These are phyloP conservation scores for Babesia microti DNA, from an alignment of 169 alveolate species.

Conservation along the genomic window DNA sequence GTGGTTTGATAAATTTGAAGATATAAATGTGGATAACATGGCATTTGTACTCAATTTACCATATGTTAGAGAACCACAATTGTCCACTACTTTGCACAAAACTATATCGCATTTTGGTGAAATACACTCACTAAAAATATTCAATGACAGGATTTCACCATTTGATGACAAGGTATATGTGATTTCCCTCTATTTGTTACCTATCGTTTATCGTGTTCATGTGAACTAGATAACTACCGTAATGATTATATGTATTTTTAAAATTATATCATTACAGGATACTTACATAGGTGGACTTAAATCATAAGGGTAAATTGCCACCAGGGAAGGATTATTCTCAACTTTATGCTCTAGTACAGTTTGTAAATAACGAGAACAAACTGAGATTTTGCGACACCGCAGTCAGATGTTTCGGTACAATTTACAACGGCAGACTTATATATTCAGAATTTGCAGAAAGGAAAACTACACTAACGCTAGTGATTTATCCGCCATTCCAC, in stretches of 20 bases:
- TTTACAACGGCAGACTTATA: conserved; percentile 33
- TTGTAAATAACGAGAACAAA: conserved; percentile 19
- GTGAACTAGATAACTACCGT: conserved; percentile 16
- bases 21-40: conserved; percentile 8
- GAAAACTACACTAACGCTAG: conserved; percentile 22
- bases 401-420: conserved; percentile 26
- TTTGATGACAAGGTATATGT: too few species aligned
- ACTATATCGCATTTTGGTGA: conserved; percentile 14
- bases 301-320: too few species aligned
- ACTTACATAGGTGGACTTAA: too few species aligned
- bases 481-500: conserved; percentile 36
- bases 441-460: conserved; percentile 44
- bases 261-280: conserved; percentile 8
- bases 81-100: conserved; percentile 5
- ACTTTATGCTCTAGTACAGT: conserved; percentile 40
- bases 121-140: conserved; percentile 9
- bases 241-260: conserved; percentile 3
- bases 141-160: conserved; percentile 34
- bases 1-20: conserved; percentile 27
- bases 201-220: too few species aligned
- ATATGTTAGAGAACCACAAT: conserved; percentile 17
- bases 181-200: too few species aligned
- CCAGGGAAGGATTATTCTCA: conserved; percentile 43
- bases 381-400: conserved; percentile 19
- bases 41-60: conserved; percentile 45